Evolutionary conservation across 202 grass and related monocot genomes (phyloP), one percentile per base, ranked within the genome.

Genomic region (Zizania palustris): DNA sequence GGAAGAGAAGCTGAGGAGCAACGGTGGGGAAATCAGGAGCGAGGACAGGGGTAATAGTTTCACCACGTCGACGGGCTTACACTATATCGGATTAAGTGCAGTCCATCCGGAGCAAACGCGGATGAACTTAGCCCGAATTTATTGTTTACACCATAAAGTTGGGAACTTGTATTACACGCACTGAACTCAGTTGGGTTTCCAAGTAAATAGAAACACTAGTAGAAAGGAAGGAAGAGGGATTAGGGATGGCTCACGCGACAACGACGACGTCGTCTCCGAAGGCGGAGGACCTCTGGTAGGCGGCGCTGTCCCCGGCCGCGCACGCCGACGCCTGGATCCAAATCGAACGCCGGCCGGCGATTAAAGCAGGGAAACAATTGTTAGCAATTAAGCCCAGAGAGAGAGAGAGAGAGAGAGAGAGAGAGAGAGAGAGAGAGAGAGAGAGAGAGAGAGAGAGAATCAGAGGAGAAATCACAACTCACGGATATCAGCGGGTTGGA

Each of bases 251-350:
- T 92, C 78, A 99, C 96, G 96, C 91, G 21, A 99, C 96, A 44
- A 99, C 62, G 45, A 99, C 92, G 77, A 99, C 96, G 72, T 99
- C 96, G 35, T 95, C 96, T 20, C 78, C 89, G 64, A 87, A 99
- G 55, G 80, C 78, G 66, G 92, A 83, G 73, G 64, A 84, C 83
- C 91, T 79, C 80, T 95, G 89, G 78, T 99, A 99, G 1, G 92
- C 85, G 57, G 96, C 89, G 72, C 96, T 93, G 82, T 99, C 96
- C 56, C 96, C 92, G 12, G 92, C 96, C 45, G 96, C 89, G 80
- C 96, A 95, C 60, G 69, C 63, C 9, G 96, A 99, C 57, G 92
- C 87, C 96, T 99, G 65, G 41, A 50, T 10, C 54, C 21, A 9
- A 33, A 28, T 28, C 28, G 28, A 28, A 20, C 10, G 4, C 5